Evolutionary conservation across 352 stramenopile genomes (phyloP).

Genomic region (Globisporangium emineosum): DNA sequence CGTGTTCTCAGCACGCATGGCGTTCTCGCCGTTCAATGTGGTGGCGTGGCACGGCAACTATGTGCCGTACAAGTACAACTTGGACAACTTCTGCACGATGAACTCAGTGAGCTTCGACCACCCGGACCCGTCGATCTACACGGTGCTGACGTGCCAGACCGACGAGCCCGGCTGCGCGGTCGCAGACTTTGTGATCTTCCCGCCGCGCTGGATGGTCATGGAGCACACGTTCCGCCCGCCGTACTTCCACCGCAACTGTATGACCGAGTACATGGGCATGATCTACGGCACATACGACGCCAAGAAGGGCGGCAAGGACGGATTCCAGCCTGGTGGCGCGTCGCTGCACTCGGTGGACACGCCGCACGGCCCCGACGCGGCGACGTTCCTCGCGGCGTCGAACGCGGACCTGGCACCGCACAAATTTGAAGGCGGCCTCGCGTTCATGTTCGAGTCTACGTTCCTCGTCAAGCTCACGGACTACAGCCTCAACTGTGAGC

Average conservation of each 20-base stretch:
- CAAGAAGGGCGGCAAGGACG: constrained; percentile 86
- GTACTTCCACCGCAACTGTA: constrained; percentile 96
- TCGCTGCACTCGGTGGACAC: constrained; percentile 89
- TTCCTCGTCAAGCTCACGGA: constrained; percentile 89
- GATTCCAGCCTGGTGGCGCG: constrained; percentile 90
- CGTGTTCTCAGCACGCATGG: constrained; percentile 83
- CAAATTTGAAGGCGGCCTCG: constrained; percentile 92
- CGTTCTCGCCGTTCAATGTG: constrained; percentile 95
- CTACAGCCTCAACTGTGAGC: constrained; percentile 82
- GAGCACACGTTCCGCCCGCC: constrained; percentile 92
- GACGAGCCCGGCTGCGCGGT: constrained; percentile 92
- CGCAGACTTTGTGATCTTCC: constrained; percentile 98
- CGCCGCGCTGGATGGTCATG: constrained; percentile 91
- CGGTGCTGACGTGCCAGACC: constrained; percentile 93
- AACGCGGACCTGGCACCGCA: constrained; percentile 76
- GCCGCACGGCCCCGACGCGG: constrained; percentile 92
- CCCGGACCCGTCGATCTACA: constrained; percentile 97
- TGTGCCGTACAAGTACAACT: constrained; percentile 96
- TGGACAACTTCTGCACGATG: constrained; percentile 94
- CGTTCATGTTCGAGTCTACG: constrained; percentile 98
- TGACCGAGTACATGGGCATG: constrained; percentile 98
- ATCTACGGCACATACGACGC: constrained; percentile 95
- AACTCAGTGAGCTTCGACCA: constrained; percentile 97
- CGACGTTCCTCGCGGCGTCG: constrained; percentile 90
- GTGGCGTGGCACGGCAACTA: constrained; percentile 99